Conservation (phyloP, 73 alveolate genomes). For the Urostyla sp. region DNA sequence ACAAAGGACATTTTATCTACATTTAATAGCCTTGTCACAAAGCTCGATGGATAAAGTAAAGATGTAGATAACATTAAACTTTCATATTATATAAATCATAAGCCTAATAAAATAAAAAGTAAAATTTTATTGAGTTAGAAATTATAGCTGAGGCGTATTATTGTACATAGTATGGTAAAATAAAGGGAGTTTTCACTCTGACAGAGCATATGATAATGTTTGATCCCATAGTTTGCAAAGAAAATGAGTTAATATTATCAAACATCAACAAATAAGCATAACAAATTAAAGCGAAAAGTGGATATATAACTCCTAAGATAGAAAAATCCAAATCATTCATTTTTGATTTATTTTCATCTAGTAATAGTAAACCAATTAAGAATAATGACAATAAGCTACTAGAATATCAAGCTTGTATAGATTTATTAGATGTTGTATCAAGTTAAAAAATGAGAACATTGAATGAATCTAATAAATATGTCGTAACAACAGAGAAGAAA, state of each 20-base stretch:
- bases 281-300: neutral
- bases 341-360: too few species aligned
- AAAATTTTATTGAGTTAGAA: neutral
- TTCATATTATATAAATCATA: slow-evolving; percentile 32
- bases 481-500: slow-evolving; percentile 50
- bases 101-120: slow-evolving; percentile 39
- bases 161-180: slow-evolving; percentile 67
- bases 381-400: too few species aligned
- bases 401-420: slow-evolving; percentile 65
- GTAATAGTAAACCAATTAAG: too few species aligned
- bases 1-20: slow-evolving; percentile 14
- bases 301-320: too few species aligned
- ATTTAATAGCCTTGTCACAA: slow-evolving; percentile 14
- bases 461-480: slow-evolving; percentile 50
- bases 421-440: slow-evolving; percentile 52
- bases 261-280: neutral
- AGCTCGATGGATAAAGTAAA: neutral
- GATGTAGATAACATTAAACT: slow-evolving; percentile 13
- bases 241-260: slow-evolving; percentile 23
- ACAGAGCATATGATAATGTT: slow-evolving; percentile 57
- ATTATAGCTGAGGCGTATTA: slow-evolving; percentile 68
- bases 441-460: slow-evolving; percentile 51
- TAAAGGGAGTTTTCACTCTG: slow-evolving; percentile 62
- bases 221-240: slow-evolving; percentile 55
- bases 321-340: too few species aligned